A percentile compares a stretch with the other conserved stretches of the same genome.
Conservation (phyloP, 2,329 filamentous ascomycete species). For the Fusarium sublunatum region DNA sequence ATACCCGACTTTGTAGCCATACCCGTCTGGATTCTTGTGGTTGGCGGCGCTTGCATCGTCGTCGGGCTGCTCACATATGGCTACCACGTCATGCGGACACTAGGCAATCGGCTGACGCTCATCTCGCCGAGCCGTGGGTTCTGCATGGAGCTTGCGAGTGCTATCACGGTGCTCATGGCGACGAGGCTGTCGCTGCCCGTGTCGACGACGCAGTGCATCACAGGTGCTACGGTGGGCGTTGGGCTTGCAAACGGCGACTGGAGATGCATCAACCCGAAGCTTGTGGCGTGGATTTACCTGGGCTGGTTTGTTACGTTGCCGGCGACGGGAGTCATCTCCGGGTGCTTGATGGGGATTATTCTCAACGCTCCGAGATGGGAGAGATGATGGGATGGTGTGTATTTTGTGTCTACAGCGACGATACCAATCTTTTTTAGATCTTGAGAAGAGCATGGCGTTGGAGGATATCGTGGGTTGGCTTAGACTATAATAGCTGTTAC, state of each 20-base stretch:
- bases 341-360: conserved; percentile 65
- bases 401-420: conserved; percentile 6
- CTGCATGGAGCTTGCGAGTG: conserved; percentile 70
- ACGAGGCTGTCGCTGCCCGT: conserved; percentile 67
- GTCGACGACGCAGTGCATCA: conserved; percentile 74
- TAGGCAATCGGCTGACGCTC: conserved; percentile 70
- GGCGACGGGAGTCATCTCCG: conserved; percentile 61
- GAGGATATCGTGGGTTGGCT: conserved; percentile 4
- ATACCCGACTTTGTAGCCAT: conserved; percentile 60
- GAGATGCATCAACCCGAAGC: conserved; percentile 71
- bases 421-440: conserved; percentile 7
- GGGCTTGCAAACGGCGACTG: conserved; percentile 69
- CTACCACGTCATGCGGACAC: conserved; percentile 73
- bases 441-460: conserved; percentile 29
- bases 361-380: conserved; percentile 62
- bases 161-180: conserved; percentile 70
- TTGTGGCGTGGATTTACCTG: conserved; percentile 67
- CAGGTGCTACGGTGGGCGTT: conserved; percentile 71
- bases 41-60: conserved; percentile 63
- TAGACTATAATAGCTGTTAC: not conserved
- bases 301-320: conserved; percentile 65
- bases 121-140: conserved; percentile 70
- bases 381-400: conserved; percentile 3
- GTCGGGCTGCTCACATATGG: conserved; percentile 69
- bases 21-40: conserved; percentile 69